Conservation (phyloP, 2,329 filamentous ascomycete genomes). For the Dactylellina haptotyla region DNA sequence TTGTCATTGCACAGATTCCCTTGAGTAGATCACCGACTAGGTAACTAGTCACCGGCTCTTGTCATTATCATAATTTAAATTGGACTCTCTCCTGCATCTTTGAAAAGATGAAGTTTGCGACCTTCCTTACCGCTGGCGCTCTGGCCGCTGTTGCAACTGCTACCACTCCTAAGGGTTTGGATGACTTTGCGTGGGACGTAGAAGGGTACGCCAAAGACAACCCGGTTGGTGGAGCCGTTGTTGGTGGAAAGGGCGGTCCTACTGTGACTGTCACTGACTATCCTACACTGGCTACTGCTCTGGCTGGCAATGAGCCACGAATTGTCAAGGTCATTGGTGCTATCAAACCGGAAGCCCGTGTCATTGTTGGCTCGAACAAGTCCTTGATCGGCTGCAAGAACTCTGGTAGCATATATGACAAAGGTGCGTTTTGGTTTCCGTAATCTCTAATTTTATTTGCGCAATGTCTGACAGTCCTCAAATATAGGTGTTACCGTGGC, state of each 20-base stretch:
- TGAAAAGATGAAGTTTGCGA: slow-evolving; percentile 37
- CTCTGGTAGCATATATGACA: slow-evolving; percentile 64
- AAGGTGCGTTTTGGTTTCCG: slow-evolving; percentile 62
- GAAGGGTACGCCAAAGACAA: slow-evolving; percentile 48
- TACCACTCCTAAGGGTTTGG: slow-evolving; percentile 40
- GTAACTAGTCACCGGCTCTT: too few species aligned
- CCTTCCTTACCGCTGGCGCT: slow-evolving; percentile 8
- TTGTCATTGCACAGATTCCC: slow-evolving; percentile 13
- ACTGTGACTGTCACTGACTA: slow-evolving; percentile 65
- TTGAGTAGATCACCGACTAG: neutral
- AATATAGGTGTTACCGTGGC: slow-evolving; percentile 59
- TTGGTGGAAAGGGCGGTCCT: slow-evolving; percentile 63
- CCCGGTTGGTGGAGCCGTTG: slow-evolving; percentile 32
- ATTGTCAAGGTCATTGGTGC: slow-evolving; percentile 65
- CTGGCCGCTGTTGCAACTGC: slow-evolving; percentile 14
- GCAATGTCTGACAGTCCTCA: slow-evolving; percentile 58
- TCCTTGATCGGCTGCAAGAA: slow-evolving; percentile 62
- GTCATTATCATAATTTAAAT: neutral
- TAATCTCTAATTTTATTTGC: slow-evolving; percentile 60
- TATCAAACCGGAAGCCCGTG: slow-evolving; percentile 63
- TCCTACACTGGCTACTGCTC: slow-evolving; percentile 64
- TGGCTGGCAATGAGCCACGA: slow-evolving; percentile 63
- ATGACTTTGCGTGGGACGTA: slow-evolving; percentile 45
- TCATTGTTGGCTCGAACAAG: slow-evolving; percentile 64
- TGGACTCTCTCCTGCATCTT: neutral